A percentile compares a stretch with the other conserved stretches of the same genome.
phyloP scores from a whole-genome alignment of 306 rosid species.

The Vigna unguiculata region DNA sequence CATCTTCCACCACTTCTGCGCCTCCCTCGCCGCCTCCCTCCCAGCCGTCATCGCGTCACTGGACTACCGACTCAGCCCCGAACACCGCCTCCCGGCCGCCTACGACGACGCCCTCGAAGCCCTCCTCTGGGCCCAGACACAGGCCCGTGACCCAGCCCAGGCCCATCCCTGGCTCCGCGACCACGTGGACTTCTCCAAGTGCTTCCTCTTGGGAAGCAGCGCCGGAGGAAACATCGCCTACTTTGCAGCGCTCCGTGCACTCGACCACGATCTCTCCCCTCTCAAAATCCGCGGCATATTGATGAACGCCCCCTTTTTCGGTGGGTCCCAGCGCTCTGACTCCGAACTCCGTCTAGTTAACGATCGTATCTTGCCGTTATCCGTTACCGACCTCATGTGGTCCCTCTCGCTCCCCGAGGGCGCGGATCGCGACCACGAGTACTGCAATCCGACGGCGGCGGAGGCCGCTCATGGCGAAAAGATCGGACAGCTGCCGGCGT shows the following conservation, averaged over 20 bases:
- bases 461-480: slow-evolving; percentile 19
- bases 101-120: slow-evolving; percentile 75
- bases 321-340: slow-evolving; percentile 59
- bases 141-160: slow-evolving; percentile 37
- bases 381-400: slow-evolving; percentile 72
- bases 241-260: slow-evolving; percentile 61
- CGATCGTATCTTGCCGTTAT: slow-evolving; percentile 61
- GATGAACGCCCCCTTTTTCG: slow-evolving; percentile 56
- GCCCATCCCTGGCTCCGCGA: slow-evolving; percentile 67
- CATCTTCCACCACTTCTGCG: slow-evolving; percentile 59
- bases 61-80: slow-evolving; percentile 83
- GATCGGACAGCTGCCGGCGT: slow-evolving; percentile 66
- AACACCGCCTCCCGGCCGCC: slow-evolving; percentile 89
- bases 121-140: slow-evolving; percentile 53
- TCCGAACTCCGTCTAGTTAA: slow-evolving; percentile 55
- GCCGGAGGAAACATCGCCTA: slow-evolving; percentile 70
- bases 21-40: slow-evolving; percentile 42
- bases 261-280: slow-evolving; percentile 55
- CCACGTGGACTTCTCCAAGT: slow-evolving; percentile 55
- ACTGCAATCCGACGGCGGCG: slow-evolving; percentile 58
- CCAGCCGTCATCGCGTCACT: slow-evolving; percentile 57
- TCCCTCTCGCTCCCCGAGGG: slow-evolving; percentile 58
- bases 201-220: slow-evolving; percentile 69
- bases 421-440: slow-evolving; percentile 69
- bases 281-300: slow-evolving; percentile 59